Evolutionary conservation across 2,329 filamentous ascomycete genomes (phyloP).

Genomic region (Colletotrichum sublineola): DNA sequence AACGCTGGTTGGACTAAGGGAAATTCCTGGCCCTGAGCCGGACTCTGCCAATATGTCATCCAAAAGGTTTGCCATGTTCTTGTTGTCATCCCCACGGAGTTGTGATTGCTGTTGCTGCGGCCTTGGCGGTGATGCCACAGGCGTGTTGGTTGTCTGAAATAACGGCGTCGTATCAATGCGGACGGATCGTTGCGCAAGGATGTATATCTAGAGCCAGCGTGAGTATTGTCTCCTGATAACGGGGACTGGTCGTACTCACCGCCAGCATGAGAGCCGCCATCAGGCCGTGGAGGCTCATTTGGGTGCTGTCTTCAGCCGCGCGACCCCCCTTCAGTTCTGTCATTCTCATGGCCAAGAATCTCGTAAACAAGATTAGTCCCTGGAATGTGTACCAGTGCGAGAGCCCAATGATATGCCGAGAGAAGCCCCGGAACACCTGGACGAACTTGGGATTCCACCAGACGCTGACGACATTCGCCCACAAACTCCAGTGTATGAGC

Average conservation of each 20-base stretch:
- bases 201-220: constrained; percentile 58
- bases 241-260: constrained; percentile 57
- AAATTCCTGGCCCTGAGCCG: constrained; percentile 24
- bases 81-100: constrained; percentile 50
- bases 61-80: constrained; percentile 62
- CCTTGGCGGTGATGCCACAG: constrained; percentile 44
- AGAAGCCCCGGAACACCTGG: constrained; percentile 71
- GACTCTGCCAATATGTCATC: constrained; percentile 58
- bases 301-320: constrained; percentile 55
- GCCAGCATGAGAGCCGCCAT: constrained; percentile 66
- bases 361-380: constrained; percentile 67
- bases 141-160: constrained; percentile 54
- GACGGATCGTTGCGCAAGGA: constrained; percentile 60
- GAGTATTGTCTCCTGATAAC: constrained; percentile 36
- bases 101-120: constrained; percentile 33
- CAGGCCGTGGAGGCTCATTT: constrained; percentile 66
- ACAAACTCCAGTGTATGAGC: constrained; percentile 62
- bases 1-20: constrained; percentile 27
- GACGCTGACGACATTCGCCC: constrained; percentile 63
- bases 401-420: constrained; percentile 70
- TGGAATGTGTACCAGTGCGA: constrained; percentile 77
- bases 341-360: constrained; percentile 63
- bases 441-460: constrained; percentile 80
- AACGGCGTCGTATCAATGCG: constrained; percentile 70
- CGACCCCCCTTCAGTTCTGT: constrained; percentile 56